Base-by-base conservation (phyloP, 176 grass and related monocot species). In the Juncus inflexus region DNA sequence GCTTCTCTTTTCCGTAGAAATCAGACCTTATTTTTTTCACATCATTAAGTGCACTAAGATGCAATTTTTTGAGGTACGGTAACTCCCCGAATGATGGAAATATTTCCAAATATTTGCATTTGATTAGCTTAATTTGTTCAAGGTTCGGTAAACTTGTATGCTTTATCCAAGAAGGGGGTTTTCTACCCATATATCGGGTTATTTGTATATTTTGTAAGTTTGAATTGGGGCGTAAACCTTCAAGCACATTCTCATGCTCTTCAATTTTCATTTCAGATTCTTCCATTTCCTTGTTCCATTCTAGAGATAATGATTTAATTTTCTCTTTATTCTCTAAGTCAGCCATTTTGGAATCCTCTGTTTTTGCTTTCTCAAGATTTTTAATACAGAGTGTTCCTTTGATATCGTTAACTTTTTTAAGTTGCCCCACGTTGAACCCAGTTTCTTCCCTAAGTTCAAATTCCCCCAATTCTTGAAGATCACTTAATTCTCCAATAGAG, bases 31-130 rank as follows among this genome's bases (percentile, higher is more conserved):
- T 69, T 0, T 60, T 51, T 57, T 67, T 77, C 11, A 78, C 4
- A 3, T 9, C 28, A 39, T 3, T 74, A 9, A 84, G 19, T 42
- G 14, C 6, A 15, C 7, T 69, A 16, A 79, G 64, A 40, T 64
- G 63, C 43, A 84, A 74, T 62, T 37, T 66, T 56, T 6, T 50
- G 38, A 83, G 81, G n/a, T 50, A 69, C 0, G 76, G 81, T 40
- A 83, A 12, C n/a, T 72, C 52, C 2, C 76, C 75, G 15, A 84
- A 71, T 37, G 80, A 37, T 65, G 74, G 74, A 43, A 83, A 50
- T 15, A 7, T 41, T 40, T 60, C 16, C 75, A 42, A 64, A 5
- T 59, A 35, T 41, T 83, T 28, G 45, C 81, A 83, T 6, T 0
- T 13, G 9, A 39, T 12, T 9, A 83, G 2, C 42, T 73, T 68